These are phyloP conservation scores for Mercurialis annua DNA, from an alignment of 345 rosid genomes.

Conservation along the genomic window DNA sequence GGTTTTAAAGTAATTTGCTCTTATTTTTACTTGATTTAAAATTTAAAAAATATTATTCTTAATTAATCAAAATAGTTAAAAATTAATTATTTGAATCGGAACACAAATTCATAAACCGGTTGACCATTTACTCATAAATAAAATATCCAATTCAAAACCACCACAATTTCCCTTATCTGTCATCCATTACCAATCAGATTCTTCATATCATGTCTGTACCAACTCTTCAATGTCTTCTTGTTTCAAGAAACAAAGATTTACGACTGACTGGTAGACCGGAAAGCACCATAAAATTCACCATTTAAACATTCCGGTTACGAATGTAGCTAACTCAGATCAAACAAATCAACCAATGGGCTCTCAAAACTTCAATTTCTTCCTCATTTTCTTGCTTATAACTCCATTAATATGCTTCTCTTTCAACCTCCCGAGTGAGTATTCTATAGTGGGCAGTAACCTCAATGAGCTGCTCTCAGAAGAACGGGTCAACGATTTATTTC, in stretches of 20 bases:
- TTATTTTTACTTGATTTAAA: too few species aligned
- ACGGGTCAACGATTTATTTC: slow-evolving; percentile 42
- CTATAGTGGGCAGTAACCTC: slow-evolving; percentile 34
- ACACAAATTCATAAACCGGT: too few species aligned
- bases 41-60: too few species aligned
- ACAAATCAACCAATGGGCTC: slow-evolving; percentile 27
- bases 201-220: neutral
- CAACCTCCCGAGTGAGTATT: slow-evolving; percentile 39
- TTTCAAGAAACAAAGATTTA: too few species aligned
- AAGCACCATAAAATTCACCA: neutral
- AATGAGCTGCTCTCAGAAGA: slow-evolving; percentile 41
- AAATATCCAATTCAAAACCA: neutral
- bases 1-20: too few species aligned
- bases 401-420: slow-evolving; percentile 25
- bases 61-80: too few species aligned
- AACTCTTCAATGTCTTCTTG: too few species aligned
- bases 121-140: too few species aligned
- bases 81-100: too few species aligned
- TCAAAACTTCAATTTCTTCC: slow-evolving; percentile 12
- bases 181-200: neutral
- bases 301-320: slow-evolving; percentile 23
- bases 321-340: neutral
- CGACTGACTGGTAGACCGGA: slow-evolving; percentile 49
- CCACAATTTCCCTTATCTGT: slow-evolving; percentile 6
- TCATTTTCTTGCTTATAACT: slow-evolving; percentile 30